Conservation (phyloP, 2,329 filamentous ascomycete species). For the Exophiala aquamarina region DNA sequence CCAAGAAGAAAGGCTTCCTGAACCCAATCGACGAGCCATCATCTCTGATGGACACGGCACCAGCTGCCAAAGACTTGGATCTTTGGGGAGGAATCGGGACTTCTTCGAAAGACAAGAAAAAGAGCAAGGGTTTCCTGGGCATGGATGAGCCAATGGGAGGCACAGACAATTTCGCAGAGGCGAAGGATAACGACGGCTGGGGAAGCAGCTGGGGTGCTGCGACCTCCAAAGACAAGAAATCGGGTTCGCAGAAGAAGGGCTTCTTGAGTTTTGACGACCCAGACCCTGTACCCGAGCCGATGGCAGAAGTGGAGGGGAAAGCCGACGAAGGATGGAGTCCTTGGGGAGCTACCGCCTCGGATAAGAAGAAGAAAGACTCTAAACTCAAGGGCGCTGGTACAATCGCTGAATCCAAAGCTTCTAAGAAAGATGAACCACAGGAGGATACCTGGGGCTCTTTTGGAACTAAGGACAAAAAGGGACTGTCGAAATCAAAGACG, state of each 20-base stretch:
- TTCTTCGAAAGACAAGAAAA: slow-evolving; percentile 18
- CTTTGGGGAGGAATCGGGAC: neutral
- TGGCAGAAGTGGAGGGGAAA: slow-evolving; percentile 41
- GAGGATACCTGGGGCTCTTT: slow-evolving; percentile 36
- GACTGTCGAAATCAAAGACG: slow-evolving; percentile 47
- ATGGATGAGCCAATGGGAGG: neutral
- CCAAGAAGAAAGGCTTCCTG: slow-evolving; percentile 14
- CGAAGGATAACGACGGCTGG: neutral
- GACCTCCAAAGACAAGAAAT: neutral
- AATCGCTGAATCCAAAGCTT: slow-evolving; percentile 15
- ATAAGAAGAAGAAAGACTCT: slow-evolving; percentile 48
- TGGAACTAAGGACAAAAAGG: slow-evolving; percentile 39
- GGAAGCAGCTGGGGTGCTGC: too few relatives aligned
- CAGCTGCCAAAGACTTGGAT: neutral
- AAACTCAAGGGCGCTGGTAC: slow-evolving; percentile 35
- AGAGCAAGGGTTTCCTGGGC: neutral
- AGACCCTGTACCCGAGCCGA: slow-evolving; percentile 8
- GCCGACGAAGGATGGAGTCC: slow-evolving; percentile 47
- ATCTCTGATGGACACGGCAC: neutral
- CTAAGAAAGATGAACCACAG: slow-evolving; percentile 17
- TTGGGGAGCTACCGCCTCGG: slow-evolving; percentile 46
- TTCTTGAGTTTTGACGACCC: slow-evolving; percentile 33
- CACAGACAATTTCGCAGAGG: neutral
- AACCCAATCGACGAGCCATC: neutral
- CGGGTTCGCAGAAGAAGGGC: slow-evolving; percentile 9